Evolutionary conservation across 73 alveolate genomes (phyloP), one percentile per base, ranked within the genome.

Genomic region (Effrenium voratum): DNA sequence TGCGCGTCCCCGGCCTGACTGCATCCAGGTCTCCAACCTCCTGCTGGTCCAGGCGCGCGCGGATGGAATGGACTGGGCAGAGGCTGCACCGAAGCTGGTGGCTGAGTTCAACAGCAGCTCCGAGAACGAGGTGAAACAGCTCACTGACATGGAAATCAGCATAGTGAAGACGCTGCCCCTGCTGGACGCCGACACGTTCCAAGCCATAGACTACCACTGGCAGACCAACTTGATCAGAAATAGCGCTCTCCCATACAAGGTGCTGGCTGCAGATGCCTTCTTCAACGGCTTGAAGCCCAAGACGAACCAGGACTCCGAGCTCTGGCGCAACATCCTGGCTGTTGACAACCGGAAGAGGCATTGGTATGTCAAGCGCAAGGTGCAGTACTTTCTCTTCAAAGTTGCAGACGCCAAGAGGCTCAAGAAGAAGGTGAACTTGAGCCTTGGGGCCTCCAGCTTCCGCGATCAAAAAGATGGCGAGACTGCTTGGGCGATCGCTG

Each of bases 371-470:
- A 32, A 8, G 83, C 16, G 83, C 50, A 72, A 72, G 49, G 34
- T 72, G 5, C 24, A 36, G 26, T 30, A 72, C 83, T 72, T 77
- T 40, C 40, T 8, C 22, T 12, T 19, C 45, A 77, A 43, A 43
- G 41, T 77, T 3, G 43, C 38, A 26, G 63, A 77, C 10, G 88
- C 88, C 60, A 77, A 24, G 66, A n/a, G 88, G 26, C 36, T 44
- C 43, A 77, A 26, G 66, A 77, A 45, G 88, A 77, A 77, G 88
- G 26, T 77, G 36, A 77, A 77, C 63, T 28, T 77, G 43, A 19
- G 44, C 13, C 2, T 41, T 3, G 68, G 43, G 6, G 8, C 88
- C 59, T 19, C n/a, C 44, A 5, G 22, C 28, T 77, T 43, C 43
- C 59, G 88, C 5, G 88, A 77, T 40, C 16, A 12, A 19, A 30